phyloP scores from a whole-genome alignment of 164 flowering plant species.

The Brasenia schreberi region DNA sequence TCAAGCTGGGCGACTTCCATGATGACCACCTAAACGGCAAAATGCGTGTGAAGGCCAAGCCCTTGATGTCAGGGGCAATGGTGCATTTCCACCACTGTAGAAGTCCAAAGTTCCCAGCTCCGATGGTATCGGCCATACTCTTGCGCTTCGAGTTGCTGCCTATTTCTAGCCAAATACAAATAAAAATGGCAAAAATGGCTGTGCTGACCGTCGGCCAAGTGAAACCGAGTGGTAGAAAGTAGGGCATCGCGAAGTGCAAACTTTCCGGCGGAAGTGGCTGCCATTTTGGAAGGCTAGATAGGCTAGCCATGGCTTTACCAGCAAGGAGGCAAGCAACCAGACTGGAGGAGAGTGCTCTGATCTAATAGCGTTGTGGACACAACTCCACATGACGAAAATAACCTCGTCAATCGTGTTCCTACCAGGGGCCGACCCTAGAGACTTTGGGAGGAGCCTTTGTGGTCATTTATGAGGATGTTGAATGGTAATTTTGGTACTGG shows the following conservation, averaged over 20 bases:
- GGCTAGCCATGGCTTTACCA: not conserved
- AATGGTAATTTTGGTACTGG: no score
- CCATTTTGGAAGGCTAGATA: not conserved
- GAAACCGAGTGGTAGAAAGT: not conserved
- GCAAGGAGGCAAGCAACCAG: not conserved
- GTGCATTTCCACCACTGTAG: not conserved
- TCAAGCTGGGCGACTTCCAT: no score
- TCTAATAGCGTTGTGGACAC: no score
- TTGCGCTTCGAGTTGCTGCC: not conserved
- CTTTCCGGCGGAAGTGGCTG: not conserved
- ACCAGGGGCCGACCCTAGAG: no score
- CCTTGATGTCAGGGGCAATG: not conserved
- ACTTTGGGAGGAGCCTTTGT: no score
- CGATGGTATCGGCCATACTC: not conserved
- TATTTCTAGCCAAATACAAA: not conserved
- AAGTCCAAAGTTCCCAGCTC: not conserved
- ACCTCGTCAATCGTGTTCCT: no score
- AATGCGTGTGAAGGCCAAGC: not conserved
- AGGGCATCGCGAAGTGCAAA: not conserved
- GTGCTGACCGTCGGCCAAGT: not conserved
- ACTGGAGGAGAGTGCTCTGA: not conserved
- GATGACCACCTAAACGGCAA: not conserved
- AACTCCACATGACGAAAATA: no score
- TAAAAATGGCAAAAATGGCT: not conserved
- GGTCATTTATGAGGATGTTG: no score